Evolutionary conservation across 257 asterid genomes (phyloP), one percentile per base, ranked within the genome.

Genomic region (Handroanthus guayacan): DNA sequence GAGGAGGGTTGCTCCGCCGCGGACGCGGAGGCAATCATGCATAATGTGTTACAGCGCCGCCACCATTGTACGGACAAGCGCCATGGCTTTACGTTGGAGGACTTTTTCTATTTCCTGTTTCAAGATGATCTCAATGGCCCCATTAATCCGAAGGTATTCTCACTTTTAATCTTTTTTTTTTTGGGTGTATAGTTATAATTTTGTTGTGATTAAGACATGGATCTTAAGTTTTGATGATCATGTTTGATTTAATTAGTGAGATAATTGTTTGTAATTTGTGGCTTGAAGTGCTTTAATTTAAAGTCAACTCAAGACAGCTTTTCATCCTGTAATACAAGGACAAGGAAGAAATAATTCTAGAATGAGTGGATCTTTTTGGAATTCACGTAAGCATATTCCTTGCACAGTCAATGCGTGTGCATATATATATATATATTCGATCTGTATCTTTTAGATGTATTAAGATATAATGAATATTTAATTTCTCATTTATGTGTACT

Each of bases 81-180:
- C 78, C 79, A 63, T 55, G 79, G 74, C 36, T 78, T 95, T 65
- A 67, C 63, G 43, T 86, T 95, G 3, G 98, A 92, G 7, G 99
- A 91, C 85, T 95, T 95, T 78, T 91, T 92, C 58, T 80, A 86
- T 82, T 95, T 78, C 75, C 81, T 95, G 0, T 90, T 95, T 67
- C 95, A 85, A 44, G 96, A 90, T 67, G 97, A 92, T 81, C 95
- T 95, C 80, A 95, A 95, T 73, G 97, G 97, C 76, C 95, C 99
- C 44, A 82, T 95, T 54, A 79, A 51, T 55, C 45, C 87, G 8
- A 78, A 84, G 98, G 99, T 95, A 6, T 51, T 31, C 7, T 56
- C 8, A 5, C 18, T 56, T 43, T 25, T 41, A 12, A 13, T 6
- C 48, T 11, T 3, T 36, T n/a, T n/a, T 69, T 47, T 8, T 41